A percentile compares a stretch with the other conserved stretches of the same genome.
These are phyloP conservation scores for Rhodotorula paludigena DNA, from an alignment of 768 basidiomycete genomes.

Conservation along the genomic window DNA sequence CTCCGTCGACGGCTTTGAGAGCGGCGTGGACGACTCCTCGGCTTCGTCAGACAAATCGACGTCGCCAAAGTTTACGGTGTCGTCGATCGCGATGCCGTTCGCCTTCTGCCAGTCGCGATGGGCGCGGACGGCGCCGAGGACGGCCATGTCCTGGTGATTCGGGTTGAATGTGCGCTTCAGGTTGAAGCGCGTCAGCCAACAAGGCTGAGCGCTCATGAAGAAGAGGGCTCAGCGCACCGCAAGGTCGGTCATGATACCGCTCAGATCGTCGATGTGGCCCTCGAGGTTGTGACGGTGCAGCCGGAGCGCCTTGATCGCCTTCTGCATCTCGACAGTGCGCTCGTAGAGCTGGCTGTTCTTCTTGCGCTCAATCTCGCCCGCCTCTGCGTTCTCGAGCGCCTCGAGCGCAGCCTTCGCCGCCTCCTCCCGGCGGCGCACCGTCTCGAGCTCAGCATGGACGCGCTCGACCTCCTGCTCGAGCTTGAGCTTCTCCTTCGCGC, in stretches of 20 bases:
- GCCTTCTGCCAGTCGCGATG: conserved; percentile 60
- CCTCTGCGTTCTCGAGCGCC: conserved; percentile 68
- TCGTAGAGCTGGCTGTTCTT: conserved; percentile 74
- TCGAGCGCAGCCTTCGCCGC: conserved; percentile 75
- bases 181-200: no score
- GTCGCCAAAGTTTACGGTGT: conserved; percentile 39
- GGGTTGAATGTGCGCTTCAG: conserved; percentile 82
- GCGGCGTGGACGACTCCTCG: background rate
- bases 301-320: conserved; percentile 70
- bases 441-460: conserved; percentile 56
- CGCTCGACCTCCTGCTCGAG: conserved; percentile 62
- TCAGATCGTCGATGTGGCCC: conserved; percentile 69
- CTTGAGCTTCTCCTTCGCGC: conserved; percentile 80
- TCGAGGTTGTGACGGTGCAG: conserved; percentile 66
- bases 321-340: conserved; percentile 65
- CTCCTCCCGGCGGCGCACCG: conserved; percentile 47
- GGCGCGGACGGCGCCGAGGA: conserved; percentile 89
- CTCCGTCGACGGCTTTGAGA: background rate
- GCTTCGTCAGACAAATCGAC: conserved; percentile 20
- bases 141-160: conserved; percentile 99
- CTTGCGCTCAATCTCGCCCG: conserved; percentile 74
- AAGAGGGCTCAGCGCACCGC: conserved; percentile 3
- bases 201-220: no score
- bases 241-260: conserved; percentile 74
- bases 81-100: conserved; percentile 52